Base-by-base conservation (phyloP, 306 rosid species). In the Dicorynia guianensis region DNA sequence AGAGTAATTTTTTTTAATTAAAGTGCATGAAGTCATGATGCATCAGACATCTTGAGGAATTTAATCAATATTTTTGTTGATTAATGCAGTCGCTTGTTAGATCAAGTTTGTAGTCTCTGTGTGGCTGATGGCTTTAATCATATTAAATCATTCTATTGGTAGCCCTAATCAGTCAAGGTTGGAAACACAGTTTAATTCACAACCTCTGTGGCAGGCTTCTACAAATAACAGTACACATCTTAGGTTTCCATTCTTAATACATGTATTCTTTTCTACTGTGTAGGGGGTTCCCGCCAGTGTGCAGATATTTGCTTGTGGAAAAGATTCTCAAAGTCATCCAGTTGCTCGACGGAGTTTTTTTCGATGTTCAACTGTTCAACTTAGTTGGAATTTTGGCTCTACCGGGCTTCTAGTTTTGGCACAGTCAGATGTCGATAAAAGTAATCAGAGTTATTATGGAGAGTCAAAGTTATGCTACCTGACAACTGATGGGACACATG, bases 401-500 rank as follows among this genome's bases (percentile, higher is more conserved):
- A 87, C 92, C 52, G 98, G 98, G 63, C 96, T 94, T 77, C 79
- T 94, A 54, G 88, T 87, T 75, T 74, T 90, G 66, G 98, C 78
- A 69, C 98, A 94, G 79, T 85, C 98, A 35, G 98, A 94, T 83
- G 96, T 92, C 49, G 98, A 92, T 76, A 94, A 92, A 89, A 94
- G 97, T 76, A 94, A 94, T 82, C 98, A 94, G 72, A 94, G 98
- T 87, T 94, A 94, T 82, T 90, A 90, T 62, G 97, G 98, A 67
- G 98, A 94, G 76, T 87, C 98, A 38, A 94, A 92, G 85, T 82
- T 94, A 69, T 84, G 81, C 92, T 92, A 92, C 86, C 72, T 94
- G 80, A 90, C 98, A 58, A 92, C 95, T 3, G 97, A 94, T 80
- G 96, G 97, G 49, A 72, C 44, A 67, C 89, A 87, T 76, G 98